Base-by-base conservation (phyloP, 305 asterid genomes). In the Solanum hybrid region DNA sequence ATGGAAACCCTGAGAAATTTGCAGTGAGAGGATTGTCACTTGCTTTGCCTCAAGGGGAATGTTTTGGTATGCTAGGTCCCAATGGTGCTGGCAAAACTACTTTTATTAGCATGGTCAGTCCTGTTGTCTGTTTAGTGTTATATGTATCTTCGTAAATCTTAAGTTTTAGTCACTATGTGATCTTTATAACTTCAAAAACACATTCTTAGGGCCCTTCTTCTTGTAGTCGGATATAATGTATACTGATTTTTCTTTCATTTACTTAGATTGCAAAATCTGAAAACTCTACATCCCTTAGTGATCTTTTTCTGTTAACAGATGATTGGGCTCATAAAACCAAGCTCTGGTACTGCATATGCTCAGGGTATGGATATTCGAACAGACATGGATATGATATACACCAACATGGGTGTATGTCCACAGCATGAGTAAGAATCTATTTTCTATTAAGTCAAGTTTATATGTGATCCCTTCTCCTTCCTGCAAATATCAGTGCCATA, bases 321-420 rank as follows among this genome's bases (percentile, higher is more conserved):
- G 98, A 97, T 94, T 91, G 99, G 99, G 87, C 98, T 97, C 91
- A 92, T 91, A 91, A 96, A 95, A 91, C 99, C 99, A 26, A 95
- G 94, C 91, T 95, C 98, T 19, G 99, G 99, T 66, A 90, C 93
- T 86, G 99, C 99, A 87, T 95, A 93, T 90, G 96, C 95, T 77
- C 91, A 96, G 87, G 99, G 98, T 86, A 91, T 95, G 87, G 97
- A 95, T 94, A 96, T 96, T 89, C 93, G 75, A 85, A 93, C 93
- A 9, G 95, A 95, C 85, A 97, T 97, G 99, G 92, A 94, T 92
- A 93, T 91, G 90, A 97, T 97, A 92, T 96, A 97, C 90, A 95
- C 98, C 89, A 97, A 97, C 95, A 97, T 97, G 99, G 99, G 99
- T 81, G 99, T 97, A 19, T 97, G 99, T 89, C 99, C 99, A 26